A percentile compares a stretch with the other conserved stretches of the same genome.
Conservation (phyloP, 2,329 filamentous ascomycete species). For the Aspergillus unguis region DNA sequence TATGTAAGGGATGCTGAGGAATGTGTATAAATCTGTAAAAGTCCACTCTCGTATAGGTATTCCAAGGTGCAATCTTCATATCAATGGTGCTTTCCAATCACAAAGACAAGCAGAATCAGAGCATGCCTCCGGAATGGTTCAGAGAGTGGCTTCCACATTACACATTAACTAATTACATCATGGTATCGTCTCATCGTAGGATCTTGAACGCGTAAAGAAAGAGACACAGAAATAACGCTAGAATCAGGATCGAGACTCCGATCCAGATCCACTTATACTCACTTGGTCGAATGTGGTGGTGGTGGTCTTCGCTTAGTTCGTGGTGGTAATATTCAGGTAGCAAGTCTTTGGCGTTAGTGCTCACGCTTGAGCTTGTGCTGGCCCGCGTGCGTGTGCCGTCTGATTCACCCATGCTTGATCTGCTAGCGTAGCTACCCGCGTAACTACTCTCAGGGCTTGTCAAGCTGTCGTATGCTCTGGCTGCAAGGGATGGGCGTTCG, state of each 20-base stretch:
- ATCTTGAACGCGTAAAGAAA: conserved; percentile 24
- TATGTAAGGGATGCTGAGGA: conserved; percentile 17
- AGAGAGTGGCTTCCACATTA: conserved; percentile 8
- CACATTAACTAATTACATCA: conserved; percentile 17
- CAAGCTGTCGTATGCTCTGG: background rate
- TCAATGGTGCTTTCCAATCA: background rate
- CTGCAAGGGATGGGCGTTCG: conserved; percentile 8
- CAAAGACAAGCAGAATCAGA: background rate
- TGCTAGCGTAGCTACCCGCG: background rate
- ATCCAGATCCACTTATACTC: conserved; percentile 26
- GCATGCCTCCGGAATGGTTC: background rate
- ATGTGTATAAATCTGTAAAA: conserved; percentile 6
- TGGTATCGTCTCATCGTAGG: conserved; percentile 3
- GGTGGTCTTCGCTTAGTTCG: background rate
- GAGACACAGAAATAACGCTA: conserved; percentile 23
- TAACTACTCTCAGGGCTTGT: no score
- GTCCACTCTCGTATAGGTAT: background rate
- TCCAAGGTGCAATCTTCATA: no score
- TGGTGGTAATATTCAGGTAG: background rate
- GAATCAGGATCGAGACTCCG: conserved; percentile 17
- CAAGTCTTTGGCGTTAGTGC: background rate
- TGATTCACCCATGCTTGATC: background rate
- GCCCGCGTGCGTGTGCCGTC: background rate
- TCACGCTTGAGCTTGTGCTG: background rate
- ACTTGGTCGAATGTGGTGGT: conserved; percentile 12